phyloP scores from a whole-genome alignment of 352 stramenopile genomes.

The Thraustochytrium striatum region DNA sequence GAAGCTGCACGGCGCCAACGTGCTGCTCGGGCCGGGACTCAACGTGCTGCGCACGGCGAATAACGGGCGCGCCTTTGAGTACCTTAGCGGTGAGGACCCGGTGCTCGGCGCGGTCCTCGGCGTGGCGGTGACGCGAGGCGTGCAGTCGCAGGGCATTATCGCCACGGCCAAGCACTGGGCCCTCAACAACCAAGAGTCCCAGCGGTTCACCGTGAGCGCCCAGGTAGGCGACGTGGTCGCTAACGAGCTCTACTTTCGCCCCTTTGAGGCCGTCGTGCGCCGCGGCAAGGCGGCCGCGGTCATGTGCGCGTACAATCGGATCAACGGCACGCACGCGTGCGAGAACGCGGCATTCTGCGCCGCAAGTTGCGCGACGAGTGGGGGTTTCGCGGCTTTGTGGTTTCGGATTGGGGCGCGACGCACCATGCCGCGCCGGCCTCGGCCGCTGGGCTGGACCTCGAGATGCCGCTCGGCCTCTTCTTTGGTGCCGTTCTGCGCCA shows the following conservation, averaged over 20 bases:
- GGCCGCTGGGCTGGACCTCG: conserved; percentile 56
- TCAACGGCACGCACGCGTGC: conserved; percentile 58
- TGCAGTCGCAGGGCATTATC: conserved; percentile 54
- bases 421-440: conserved; percentile 50
- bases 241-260: conserved; percentile 58
- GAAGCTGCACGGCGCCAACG: conserved; percentile 46
- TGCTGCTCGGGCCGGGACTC: conserved; percentile 59
- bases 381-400: conserved; percentile 57
- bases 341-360: conserved; percentile 54
- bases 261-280: conserved; percentile 54
- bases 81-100: conserved; percentile 59
- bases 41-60: conserved; percentile 57
- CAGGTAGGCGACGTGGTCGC: conserved; percentile 57
- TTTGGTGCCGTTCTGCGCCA: conserved; percentile 45
- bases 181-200: conserved; percentile 60
- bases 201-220: conserved; percentile 54
- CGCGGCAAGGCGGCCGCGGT: conserved; percentile 50
- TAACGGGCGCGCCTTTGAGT: conserved; percentile 59
- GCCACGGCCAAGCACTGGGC: conserved; percentile 60
- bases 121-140: conserved; percentile 52
- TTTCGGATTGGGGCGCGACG: conserved; percentile 60
- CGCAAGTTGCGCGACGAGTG: conserved; percentile 55
- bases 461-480: conserved; percentile 59
- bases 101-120: conserved; percentile 53
- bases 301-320: conserved; percentile 61